A percentile compares a stretch with the other conserved stretches of the same genome.
phyloP scores from a whole-genome alignment of 1,284 basidiomycete genomes.

The Grifola frondosa region DNA sequence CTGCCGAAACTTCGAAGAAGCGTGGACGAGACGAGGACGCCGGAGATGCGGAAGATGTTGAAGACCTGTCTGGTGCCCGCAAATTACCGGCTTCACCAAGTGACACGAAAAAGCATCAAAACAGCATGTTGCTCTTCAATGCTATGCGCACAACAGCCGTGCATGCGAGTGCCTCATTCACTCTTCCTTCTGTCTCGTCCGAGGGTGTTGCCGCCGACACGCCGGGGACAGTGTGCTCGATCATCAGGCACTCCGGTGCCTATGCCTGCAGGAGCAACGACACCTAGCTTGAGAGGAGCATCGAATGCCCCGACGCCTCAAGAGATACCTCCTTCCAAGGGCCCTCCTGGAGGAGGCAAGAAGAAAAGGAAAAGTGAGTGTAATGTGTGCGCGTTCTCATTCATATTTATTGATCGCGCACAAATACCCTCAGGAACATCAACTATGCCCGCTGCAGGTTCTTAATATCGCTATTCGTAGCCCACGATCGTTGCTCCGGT shows the following conservation, averaged over 20 bases:
- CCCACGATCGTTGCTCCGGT: background rate
- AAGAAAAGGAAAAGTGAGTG: constrained; percentile 70
- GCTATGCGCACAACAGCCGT: constrained; percentile 76
- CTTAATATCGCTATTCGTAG: no score
- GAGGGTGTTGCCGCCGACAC: constrained; percentile 42
- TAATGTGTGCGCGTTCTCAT: background rate
- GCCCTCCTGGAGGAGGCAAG: constrained; percentile 53
- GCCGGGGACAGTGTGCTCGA: constrained; percentile 38
- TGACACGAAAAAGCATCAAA: constrained; percentile 49
- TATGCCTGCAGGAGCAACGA: constrained; percentile 39
- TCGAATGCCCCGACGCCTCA: constrained; percentile 40
- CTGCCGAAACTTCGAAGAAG: constrained; percentile 46
- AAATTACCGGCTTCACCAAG: constrained; percentile 6
- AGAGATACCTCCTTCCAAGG: constrained; percentile 44
- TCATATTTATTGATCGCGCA: background rate
- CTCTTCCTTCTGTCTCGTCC: constrained; percentile 27
- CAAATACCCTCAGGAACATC: constrained; percentile 18
- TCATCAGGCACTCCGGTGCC: constrained; percentile 58
- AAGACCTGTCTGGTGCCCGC: constrained; percentile 18
- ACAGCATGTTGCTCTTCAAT: constrained; percentile 63
- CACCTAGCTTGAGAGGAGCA: constrained; percentile 44
- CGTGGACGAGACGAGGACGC: constrained; percentile 31
- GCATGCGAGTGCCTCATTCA: constrained; percentile 57
- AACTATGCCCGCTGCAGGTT: constrained; percentile 11
- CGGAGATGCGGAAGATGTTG: constrained; percentile 28